phyloP scores from a whole-genome alignment of 2,329 filamentous ascomycete species.

The Curvularia sp. region DNA sequence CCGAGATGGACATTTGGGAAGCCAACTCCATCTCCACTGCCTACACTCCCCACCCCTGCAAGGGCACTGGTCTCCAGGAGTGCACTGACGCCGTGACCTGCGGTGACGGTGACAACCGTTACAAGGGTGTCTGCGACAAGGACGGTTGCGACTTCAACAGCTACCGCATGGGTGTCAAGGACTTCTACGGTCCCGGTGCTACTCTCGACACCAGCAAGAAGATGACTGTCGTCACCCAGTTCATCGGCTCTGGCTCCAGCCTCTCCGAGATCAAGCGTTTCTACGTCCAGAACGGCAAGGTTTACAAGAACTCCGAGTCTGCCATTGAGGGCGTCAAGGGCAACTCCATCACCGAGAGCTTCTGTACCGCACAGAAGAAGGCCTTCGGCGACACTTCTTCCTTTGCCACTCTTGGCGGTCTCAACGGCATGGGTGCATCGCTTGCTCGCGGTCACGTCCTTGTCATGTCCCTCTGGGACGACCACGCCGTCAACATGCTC shows the following conservation, averaged over 20 bases:
- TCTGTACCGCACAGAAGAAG: conserved; percentile 64
- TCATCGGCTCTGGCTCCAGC: conserved; percentile 52
- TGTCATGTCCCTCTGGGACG: conserved; percentile 69
- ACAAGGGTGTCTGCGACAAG: conserved; percentile 69
- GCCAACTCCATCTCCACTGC: conserved; percentile 71
- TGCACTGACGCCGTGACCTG: conserved; percentile 58
- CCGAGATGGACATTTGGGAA: conserved; percentile 75
- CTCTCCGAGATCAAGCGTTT: conserved; percentile 57
- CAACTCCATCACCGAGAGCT: conserved; percentile 64
- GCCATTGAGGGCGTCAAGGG: conserved; percentile 55
- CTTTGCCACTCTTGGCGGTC: conserved; percentile 64
- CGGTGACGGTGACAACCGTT: conserved; percentile 59
- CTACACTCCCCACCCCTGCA: conserved; percentile 71
- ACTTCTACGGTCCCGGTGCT: conserved; percentile 67
- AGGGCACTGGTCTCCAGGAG: conserved; percentile 56
- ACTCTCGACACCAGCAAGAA: conserved; percentile 53
- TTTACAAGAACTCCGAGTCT: conserved; percentile 55
- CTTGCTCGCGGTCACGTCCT: conserved; percentile 67
- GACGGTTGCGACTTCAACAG: conserved; percentile 69
- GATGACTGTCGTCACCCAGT: conserved; percentile 61
- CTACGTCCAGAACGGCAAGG: conserved; percentile 59
- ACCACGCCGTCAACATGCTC: conserved; percentile 72
- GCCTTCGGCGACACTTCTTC: conserved; percentile 62
- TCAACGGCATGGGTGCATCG: conserved; percentile 62
- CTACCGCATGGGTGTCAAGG: conserved; percentile 69